Base-by-base conservation (phyloP, 192 early-diverging fungal genomes). In the Backusella macrospora region DNA sequence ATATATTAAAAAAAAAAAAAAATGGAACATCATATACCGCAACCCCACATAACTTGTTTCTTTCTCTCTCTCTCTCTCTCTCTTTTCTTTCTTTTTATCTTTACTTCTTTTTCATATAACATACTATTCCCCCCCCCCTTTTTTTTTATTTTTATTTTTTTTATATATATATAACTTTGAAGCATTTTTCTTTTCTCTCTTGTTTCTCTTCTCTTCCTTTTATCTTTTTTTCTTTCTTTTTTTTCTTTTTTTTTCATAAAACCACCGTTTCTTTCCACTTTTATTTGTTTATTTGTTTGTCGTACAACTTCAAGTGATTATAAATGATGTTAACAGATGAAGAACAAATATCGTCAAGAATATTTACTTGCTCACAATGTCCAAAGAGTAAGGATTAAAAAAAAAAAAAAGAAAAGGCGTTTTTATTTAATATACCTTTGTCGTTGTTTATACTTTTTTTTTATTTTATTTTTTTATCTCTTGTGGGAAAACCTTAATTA, bases 291-390 rank as follows among this genome's bases (percentile, higher is more conserved):
- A 23, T 55, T 55, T 23, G 23, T 55, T 26, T 55, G 21, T 18
- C 18, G n/a, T 55, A 55, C 52, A 55, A 55, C 18, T 23, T 21
- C 23, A 23, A 55, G 23, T 10, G 7, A 1, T 23, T 9, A 55
- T 55, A 34, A 55, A 42, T 39, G 48, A 62, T 55, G 48, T 10
- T 55, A 55, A 55, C 49, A 55, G 66, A 48, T 3, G 62, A 59
- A 72, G 63, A 76, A 40, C 69, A 77, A 48, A 26, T 72, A 5
- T 29, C 38, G 5, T 44, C 62, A 48, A 77, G 63, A 62, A 72
- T 75, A 29, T 80, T 76, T 37, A 40, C 78, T 26, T 80, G 78
- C 34, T 63, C 78, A 12, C 78, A 80, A 63, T 80, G 78, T 67
- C 71, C 78, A 46, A 80, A 80, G 72, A 75, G 78, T 80, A 68